Base-by-base conservation (phyloP, 495 filamentous ascomycete genomes). In the Penicillium cinerascens region DNA sequence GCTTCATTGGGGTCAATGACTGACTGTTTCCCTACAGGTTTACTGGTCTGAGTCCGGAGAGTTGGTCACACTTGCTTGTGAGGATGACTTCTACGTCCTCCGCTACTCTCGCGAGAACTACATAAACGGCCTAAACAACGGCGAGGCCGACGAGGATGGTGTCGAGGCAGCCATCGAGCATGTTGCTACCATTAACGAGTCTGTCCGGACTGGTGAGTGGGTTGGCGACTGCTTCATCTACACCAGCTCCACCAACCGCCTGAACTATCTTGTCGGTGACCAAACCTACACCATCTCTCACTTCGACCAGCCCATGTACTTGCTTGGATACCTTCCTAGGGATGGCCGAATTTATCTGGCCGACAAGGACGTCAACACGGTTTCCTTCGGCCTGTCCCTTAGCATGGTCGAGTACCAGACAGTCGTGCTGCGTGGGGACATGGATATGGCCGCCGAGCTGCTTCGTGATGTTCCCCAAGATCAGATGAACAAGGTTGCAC, bases 171-270 rank as follows among this genome's bases (percentile, higher is more conserved):
- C 93, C 18, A 95, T 98, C 60, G 93, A 97, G 56, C 85, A 96
- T 33, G 85, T 97, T 43, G 95, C 91, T 20, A 93, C 97, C 64
- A 91, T 97, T 67, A 91, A 88, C 52, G 95, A 98, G 74, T 87
- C 81, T 55, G 89, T 97, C 40, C 86, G 88, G 42, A 96, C 95
- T n/a, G 93, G 91, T 41, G 85, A 93, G 73, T 99, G 93, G 93
- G 86, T 99, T 50, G 93, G 93, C 21, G 93, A 99, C 70, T 96
- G 92, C 74, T 93, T 99, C 77, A 92, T 97, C 65, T 99, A 97
- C 78, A 97, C 93, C 23, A 97, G 91, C 76, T 86, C 83, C 60
- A 96, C 92, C 22, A 97, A 97, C 80, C 88, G 93, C 47, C 75
- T 99, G 53, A 99, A 97, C 78, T 97, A 97, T 71, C 83, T 99